Conservation (phyloP, 176 grass and related monocot species). For the Metroxylon sagu region DNA sequence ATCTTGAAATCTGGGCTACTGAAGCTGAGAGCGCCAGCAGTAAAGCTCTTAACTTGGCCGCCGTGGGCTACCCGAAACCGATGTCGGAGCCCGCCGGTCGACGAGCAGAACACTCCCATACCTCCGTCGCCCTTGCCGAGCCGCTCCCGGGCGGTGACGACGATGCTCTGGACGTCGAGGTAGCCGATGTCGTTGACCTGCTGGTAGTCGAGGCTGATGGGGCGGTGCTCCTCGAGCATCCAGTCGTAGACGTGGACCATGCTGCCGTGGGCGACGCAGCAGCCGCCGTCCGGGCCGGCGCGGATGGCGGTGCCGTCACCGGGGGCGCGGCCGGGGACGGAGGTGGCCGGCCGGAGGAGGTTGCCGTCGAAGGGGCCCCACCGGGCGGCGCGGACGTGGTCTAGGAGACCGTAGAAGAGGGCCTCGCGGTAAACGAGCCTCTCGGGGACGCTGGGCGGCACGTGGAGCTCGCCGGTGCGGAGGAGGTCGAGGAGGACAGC, state of each 20-base stretch:
- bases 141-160: slow-evolving; percentile 66
- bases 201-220: slow-evolving; percentile 58
- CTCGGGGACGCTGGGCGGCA: slow-evolving; percentile 58
- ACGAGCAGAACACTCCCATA: slow-evolving; percentile 76
- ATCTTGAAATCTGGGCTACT: slow-evolving; percentile 27
- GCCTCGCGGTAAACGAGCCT: slow-evolving; percentile 84
- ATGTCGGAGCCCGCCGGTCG: slow-evolving; percentile 54
- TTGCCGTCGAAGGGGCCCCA: slow-evolving; percentile 83
- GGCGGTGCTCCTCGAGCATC: slow-evolving; percentile 78
- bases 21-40: slow-evolving; percentile 70
- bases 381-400: slow-evolving; percentile 63
- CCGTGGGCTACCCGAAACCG: slow-evolving; percentile 60
- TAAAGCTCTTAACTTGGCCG: slow-evolving; percentile 58
- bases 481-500: slow-evolving; percentile 76
- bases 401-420: slow-evolving; percentile 72
- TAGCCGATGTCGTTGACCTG: slow-evolving; percentile 91
- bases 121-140: slow-evolving; percentile 60
- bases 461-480: slow-evolving; percentile 73
- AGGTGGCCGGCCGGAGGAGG: slow-evolving; percentile 38
- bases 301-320: slow-evolving; percentile 93
- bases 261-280: slow-evolving; percentile 91
- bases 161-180: slow-evolving; percentile 50
- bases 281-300: slow-evolving; percentile 74
- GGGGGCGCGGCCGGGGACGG: slow-evolving; percentile 53
- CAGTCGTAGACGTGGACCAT: slow-evolving; percentile 87